Base-by-base conservation (phyloP, 208 protist genomes). In the Novymonas esmeraldas region DNA sequence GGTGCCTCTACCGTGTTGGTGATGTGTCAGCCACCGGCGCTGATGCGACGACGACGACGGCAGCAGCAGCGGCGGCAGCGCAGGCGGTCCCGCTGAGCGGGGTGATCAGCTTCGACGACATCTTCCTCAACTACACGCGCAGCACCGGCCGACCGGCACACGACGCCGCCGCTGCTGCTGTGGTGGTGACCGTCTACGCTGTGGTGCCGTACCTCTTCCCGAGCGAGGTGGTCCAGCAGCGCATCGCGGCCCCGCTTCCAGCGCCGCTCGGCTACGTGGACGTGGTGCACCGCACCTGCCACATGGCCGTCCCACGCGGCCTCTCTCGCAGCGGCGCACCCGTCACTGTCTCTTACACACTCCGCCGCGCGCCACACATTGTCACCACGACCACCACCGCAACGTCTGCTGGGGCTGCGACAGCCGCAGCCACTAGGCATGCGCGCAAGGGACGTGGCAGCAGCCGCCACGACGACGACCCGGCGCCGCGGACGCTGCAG, bases 121-220 rank as follows among this genome's bases (percentile, higher is more conserved):
- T 66, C 14, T 66, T 45, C 49, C 36, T 0, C 3, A 49, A 46
- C 38, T 66, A 66, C 49, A 38, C 49, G 38, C 61, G 42, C 2
- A 6, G 16, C 11, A 66, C 61, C 3, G 61, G 61, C 0, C 61
- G 61, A 9, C 61, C 61, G 1, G 61, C 16, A 26, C 61, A 66
- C n/a, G n/a, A n/a, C n/a, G n/a, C n/a, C 16, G 34, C 44, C 33
- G 61, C 61, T 0, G 61, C 61, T 11, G 61, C 49, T 3, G 13
- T 66, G 0, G 34, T 26, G 38, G 36, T 66, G 26, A 46, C 34
- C 0, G 49, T 36, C 11, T 57, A 49, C 38, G 55, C 61, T 0
- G 38, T 46, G 0, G 61, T 66, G 38, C 31, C 61, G 49, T 66
- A 66, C 49, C 61, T 66, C 38, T 66, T 58, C 38, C 49, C 61